Evolutionary conservation across 108 stramenopile genomes (phyloP), one percentile per base, ranked within the genome.

Genomic region (Nitzschia inconspicua): DNA sequence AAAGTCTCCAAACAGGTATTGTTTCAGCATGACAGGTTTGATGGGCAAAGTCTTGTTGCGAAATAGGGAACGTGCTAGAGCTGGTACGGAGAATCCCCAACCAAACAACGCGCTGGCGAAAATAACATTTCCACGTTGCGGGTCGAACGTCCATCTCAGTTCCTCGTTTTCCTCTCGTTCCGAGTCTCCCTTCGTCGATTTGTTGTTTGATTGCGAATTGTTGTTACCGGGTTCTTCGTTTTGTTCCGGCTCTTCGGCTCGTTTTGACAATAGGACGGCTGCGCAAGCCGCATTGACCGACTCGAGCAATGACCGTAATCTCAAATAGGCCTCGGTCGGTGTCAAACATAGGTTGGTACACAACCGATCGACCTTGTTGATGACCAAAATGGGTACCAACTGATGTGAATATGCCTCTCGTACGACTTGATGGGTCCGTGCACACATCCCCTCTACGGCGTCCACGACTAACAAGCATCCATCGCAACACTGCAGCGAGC

Each of bases 391-490:
- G 3, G 96, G 96, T 20, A 85, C 73, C 52, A 97, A 64, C 46
- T 93, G 77, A 68, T 96, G 94, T 3, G 59, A 35, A 66, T 93
- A 79, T 5, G 98, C 97, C 65, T 96, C 93, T 29, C 96, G 88
- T 36, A 99, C 60, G 5, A 98, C 89, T 16, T 95, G 95, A 60
- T 98, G 98, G 0, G 98, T 98, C 51, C 97, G 87, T 10, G 92
- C 85, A 50, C 94, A 94, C 72, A 95, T 82, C 19, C 97, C 97
- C 65, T 98, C 97, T 9, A 95, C 89, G 36, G 88, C 97, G 77
- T 99, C 98, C 11, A 99, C 89, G 23, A 99, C 93, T 11, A 99
- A 64, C 13, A 99, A 47, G 11, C 88, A 91, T 7, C 91, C 91
- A 77, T 99, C 98, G 43, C 95, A 96, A 24, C 94, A 73, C 14